Evolutionary conservation across 2,329 filamentous ascomycete species (phyloP), one percentile per base, ranked within the genome.

Genomic region (Aspergillus latus): DNA sequence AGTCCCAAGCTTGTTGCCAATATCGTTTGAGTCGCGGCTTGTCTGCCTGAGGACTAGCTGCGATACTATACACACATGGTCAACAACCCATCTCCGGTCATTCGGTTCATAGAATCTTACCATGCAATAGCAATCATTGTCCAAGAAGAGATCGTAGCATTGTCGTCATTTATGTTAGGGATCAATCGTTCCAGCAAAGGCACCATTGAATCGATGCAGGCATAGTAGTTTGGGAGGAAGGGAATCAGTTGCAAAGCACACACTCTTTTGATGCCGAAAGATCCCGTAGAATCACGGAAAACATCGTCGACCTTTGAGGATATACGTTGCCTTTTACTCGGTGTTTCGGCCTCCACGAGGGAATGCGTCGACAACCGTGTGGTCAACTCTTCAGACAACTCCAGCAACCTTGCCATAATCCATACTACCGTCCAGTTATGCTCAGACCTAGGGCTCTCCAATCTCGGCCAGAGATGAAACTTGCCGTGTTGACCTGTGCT

Each of bases 101-200:
- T 30, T 8, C n/a, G 16, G 15, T 11, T 9, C 36, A 13, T 43
- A 11, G 2, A 39, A 26, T 73, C 81, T 68, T 76, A 92, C 90
- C 89, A 90, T 60, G 90, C 80, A 68, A 91, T 84, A n/a, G 87
- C 88, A 51, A 97, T 72, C 78, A 96, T 85, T 15, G 91, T 88
- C 94, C 94, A 99, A 0, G 87, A 90, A 6, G 87, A 83, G 40
- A 87, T 77, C 7, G 74, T 72, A 11, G 76, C 74, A 62, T 88
- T 86, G 65, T 96, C 92, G 66, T 94, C 88, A 8, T 83, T 80
- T 43, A 88, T 83, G 52, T 82, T 80, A 9, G 76, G 72, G 13
- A 80, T 74, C 13, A 95, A 74, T 43, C 82, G 80, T 7, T 80
- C 78, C 2, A 94, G 68, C 3, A 88, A 69, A 0, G 80, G 77